Conservation (phyloP, 2,329 filamentous ascomycete species). For the Phialophora expanda region DNA sequence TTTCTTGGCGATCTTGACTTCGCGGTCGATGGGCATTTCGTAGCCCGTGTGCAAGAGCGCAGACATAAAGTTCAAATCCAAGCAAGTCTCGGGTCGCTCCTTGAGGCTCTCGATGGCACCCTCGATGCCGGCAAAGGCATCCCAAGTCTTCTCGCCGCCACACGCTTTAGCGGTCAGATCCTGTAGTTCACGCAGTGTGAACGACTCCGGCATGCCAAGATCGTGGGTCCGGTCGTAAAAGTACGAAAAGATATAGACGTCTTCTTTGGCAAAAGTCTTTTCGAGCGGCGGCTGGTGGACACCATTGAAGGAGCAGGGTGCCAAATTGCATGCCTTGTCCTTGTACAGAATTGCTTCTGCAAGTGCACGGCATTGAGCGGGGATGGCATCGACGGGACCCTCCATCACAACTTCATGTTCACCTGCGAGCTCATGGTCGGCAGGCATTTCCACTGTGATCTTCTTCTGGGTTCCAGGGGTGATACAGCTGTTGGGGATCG, state of each 20-base stretch:
- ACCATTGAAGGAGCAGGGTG: constrained; percentile 98
- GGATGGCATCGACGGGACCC: constrained; percentile 74
- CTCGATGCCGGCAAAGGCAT: constrained; percentile 75
- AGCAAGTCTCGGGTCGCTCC: constrained; percentile 84
- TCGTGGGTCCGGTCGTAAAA: constrained; percentile 95
- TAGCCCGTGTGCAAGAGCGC: constrained; percentile 92
- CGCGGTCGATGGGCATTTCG: constrained; percentile 94
- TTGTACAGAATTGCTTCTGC: constrained; percentile 92
- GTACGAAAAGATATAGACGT: constrained; percentile 96
- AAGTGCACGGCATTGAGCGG: constrained; percentile 86
- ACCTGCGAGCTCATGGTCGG: constrained; percentile 68
- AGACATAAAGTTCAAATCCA: constrained; percentile 97
- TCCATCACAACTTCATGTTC: constrained; percentile 80
- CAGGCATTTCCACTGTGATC: constrained; percentile 73
- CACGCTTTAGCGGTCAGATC: constrained; percentile 86
- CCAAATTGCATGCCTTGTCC: constrained; percentile 76
- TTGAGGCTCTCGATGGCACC: constrained; percentile 79
- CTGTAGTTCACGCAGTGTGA: constrained; percentile 87
- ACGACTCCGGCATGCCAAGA: constrained; percentile 97
- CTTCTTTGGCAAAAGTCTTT: constrained; percentile 90
- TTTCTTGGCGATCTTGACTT: constrained; percentile 98
- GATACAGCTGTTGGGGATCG: constrained; percentile 85
- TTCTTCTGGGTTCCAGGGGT: constrained; percentile 76
- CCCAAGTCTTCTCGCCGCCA: constrained; percentile 76
- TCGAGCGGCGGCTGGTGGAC: constrained; percentile 89